phyloP scores from a whole-genome alignment of 306 rosid species.

The Inga leiocalycina region DNA sequence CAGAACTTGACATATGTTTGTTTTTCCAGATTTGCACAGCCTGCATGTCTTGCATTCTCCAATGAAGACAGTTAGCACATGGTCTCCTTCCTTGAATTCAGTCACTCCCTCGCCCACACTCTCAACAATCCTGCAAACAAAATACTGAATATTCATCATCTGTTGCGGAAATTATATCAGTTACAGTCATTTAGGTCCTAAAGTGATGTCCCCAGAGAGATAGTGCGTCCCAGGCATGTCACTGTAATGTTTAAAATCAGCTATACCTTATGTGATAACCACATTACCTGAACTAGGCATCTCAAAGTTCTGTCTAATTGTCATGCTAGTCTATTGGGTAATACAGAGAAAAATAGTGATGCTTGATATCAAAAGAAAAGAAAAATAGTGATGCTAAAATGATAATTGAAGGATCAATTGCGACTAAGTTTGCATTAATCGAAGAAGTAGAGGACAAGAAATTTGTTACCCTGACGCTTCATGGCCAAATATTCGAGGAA shows the following conservation, averaged over 20 bases:
- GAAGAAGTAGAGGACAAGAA: constrained; percentile 9
- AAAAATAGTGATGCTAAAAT: constrained; percentile 11
- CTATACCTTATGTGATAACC: too few relatives aligned
- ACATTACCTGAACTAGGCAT: constrained; percentile 8
- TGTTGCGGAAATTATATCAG: neutral
- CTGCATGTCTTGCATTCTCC: constrained; percentile 88
- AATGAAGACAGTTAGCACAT: constrained; percentile 85
- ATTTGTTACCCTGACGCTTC: constrained; percentile 88
- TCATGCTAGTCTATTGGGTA: constrained; percentile 3
- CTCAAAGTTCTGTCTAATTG: neutral
- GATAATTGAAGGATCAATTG: constrained; percentile 13
- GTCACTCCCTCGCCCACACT: constrained; percentile 85
- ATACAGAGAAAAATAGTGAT: neutral
- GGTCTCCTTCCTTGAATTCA: constrained; percentile 83
- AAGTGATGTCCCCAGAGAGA: constrained; percentile 16
- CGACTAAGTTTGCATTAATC: neutral
- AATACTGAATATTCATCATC: constrained; percentile 8
- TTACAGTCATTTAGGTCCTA: constrained; percentile 4
- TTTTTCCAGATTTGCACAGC: constrained; percentile 79
- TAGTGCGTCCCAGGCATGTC: neutral
- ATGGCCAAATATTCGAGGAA: constrained; percentile 97
- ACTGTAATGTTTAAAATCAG: neutral
- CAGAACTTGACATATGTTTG: constrained; percentile 76
- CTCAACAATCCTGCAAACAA: constrained; percentile 84
- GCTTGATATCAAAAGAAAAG: neutral